Base-by-base conservation (phyloP, 139 green algal genomes). In the Diplosphaera chodatii region DNA sequence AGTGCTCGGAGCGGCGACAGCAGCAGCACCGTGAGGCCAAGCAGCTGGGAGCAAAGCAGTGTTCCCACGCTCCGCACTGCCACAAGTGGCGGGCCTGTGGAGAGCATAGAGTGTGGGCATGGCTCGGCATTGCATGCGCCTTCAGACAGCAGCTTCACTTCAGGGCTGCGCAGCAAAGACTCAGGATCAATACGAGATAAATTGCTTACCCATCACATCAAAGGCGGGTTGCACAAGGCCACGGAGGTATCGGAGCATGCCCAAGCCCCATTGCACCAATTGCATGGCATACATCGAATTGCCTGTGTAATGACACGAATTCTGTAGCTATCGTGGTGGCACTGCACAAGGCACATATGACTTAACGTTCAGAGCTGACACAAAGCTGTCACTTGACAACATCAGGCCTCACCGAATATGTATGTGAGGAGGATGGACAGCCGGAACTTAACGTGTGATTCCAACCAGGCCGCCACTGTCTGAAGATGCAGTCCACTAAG, bases 371-470 rank as follows among this genome's bases (percentile, higher is more conserved):
- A n/a, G n/a, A n/a, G n/a, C n/a, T n/a, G n/a, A n/a, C n/a, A n/a
- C n/a, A n/a, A n/a, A n/a, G n/a, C n/a, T n/a, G n/a, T n/a, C n/a
- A n/a, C n/a, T n/a, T n/a, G n/a, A n/a, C n/a, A n/a, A n/a, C n/a
- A n/a, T 22, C 84, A 78, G 27, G 77, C 87, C 78, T 92, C 89
- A 68, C 81, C 86, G 80, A 94, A 89, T 22, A 96, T 73, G 78
- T 93, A 96, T 16, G 90, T 94, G 16, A 91, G 80, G 64, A 96
- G 81, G 70, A 96, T 91, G 70, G 88, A 94, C 62, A 96, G 72
- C 30, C 83, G 75, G 4, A 91, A 72, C 55, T 86, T 77, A 2
- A 86, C 83, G 76, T 94, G 88, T 31, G 69, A 56, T 71, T 96
- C 90, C 65, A 96, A 86, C 90, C 90, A 96, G 28, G 90, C 76